phyloP scores from a whole-genome alignment of 1,284 basidiomycete species.

The Boletellus sp. region DNA sequence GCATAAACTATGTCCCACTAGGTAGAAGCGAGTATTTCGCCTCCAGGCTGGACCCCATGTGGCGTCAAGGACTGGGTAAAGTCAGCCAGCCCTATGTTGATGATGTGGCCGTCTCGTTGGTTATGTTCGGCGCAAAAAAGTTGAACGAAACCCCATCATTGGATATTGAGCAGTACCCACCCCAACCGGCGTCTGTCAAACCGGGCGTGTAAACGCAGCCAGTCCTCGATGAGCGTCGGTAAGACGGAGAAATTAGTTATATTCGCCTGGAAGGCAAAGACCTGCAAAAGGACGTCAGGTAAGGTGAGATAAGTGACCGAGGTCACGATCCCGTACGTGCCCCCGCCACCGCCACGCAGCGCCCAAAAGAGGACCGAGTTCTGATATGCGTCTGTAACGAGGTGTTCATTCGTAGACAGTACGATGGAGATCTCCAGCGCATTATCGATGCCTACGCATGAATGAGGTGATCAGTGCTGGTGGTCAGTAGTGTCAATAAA shows the following conservation, averaged over 20 bases:
- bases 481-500: not conserved
- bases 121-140: not conserved
- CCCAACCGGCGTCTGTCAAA: not conserved
- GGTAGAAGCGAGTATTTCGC: no score
- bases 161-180: not conserved
- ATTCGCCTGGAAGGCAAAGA: not conserved
- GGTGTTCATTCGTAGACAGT: constrained; percentile 14
- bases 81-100: not conserved
- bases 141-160: not conserved
- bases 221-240: not conserved
- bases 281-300: not conserved
- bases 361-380: constrained; percentile 41
- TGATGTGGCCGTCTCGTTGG: not conserved
- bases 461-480: no score
- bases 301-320: not conserved
- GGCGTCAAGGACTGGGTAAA: constrained; percentile 16
- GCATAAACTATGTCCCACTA: no score
- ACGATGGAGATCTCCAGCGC: constrained; percentile 31
- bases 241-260: not conserved
- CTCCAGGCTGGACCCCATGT: no score
- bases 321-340: not conserved
- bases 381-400: constrained; percentile 20
- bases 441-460: constrained; percentile 41
- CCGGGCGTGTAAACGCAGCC: not conserved
- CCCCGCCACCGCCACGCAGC: constrained; percentile 21